Base-by-base conservation (phyloP, 441 rosid species). In the Jatropha multifida region DNA sequence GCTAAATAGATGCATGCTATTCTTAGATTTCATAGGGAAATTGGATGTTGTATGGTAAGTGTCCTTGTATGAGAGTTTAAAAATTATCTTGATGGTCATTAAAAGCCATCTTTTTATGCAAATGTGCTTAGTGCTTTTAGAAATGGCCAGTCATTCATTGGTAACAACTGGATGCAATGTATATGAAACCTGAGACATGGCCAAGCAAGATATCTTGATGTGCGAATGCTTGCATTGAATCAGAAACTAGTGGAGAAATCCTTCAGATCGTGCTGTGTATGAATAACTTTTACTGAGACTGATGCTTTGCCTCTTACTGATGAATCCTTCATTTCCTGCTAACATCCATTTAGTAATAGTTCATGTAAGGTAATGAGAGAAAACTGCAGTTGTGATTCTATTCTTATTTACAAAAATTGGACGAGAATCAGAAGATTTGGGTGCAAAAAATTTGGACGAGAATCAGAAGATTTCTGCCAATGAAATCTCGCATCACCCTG, bases 101-200 rank as follows among this genome's bases (percentile, higher is more conserved):
- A 32, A 12, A 61, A 7, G 38, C 2, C n/a, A 61, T 61, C 20
- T 52, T 61, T 27, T 20, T 58, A 7, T 26, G 40, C 17, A 26
- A 32, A 12, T 7, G 32, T 32, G 15, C 17, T 61, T 27, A 4
- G 13, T 32, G 15, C 40, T 27, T 27, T 27, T 58, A 7, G 10
- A 58, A 61, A 61, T 27, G 32, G 41, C 41, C 10, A 27, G 41
- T 61, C 65, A 61, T 32, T 32, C 32, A 32, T 32, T 32, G 62
- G 32, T 10, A 5, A 58, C 14, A 95, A 66, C 62, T 20, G 20
- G 4, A 58, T 58, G 15, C 14, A 18, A 7, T 58, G 20, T 17
- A 7, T 54, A 15, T 54, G 20, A 15, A 54, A 54, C 7, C 58
- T 54, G 58, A 54, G 58, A 15, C 7, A 13, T 54, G 23, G 48